Conservation (phyloP, 1,284 basidiomycete species). For the Cryptococcus sp. region DNA sequence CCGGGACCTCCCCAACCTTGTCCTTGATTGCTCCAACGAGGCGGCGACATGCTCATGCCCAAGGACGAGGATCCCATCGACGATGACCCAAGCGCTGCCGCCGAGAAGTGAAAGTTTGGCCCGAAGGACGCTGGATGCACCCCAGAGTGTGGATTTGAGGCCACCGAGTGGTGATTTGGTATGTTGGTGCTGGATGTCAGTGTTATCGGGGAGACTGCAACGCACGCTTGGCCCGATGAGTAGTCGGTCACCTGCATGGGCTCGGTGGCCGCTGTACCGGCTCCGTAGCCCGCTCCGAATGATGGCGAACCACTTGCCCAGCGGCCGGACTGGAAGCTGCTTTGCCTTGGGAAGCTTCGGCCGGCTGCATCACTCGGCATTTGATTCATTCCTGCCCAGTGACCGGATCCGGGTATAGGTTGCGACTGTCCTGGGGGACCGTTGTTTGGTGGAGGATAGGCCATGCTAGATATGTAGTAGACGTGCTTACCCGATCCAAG, state of each 20-base stretch:
- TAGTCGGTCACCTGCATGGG: background rate
- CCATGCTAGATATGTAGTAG: too few relatives aligned
- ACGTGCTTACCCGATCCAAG: too few relatives aligned
- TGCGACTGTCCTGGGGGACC: too few relatives aligned
- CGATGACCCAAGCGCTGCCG: conserved; percentile 26
- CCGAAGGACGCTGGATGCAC: conserved; percentile 37
- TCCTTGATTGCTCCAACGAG: conserved; percentile 29
- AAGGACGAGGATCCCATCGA: conserved; percentile 26
- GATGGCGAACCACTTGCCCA: background rate
- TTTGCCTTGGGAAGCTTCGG: background rate
- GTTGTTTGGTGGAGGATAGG: too few relatives aligned
- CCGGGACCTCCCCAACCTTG: conserved; percentile 18
- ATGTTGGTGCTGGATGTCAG: background rate
- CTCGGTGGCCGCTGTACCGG: background rate
- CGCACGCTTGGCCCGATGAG: background rate
- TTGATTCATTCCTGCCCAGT: too few relatives aligned
- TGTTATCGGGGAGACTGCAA: background rate
- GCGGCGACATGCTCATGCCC: conserved; percentile 44
- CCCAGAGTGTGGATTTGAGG: conserved; percentile 20
- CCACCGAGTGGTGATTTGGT: conserved; percentile 3
- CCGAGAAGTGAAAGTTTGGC: conserved; percentile 29
- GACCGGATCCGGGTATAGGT: too few relatives aligned
- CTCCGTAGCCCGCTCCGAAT: too few relatives aligned
- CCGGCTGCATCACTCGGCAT: too few relatives aligned
- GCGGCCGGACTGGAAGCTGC: background rate